Evolutionary conservation across 2,329 filamentous ascomycete species (phyloP), one percentile per base, ranked within the genome.

Genomic region (Aureobasidium vineae): DNA sequence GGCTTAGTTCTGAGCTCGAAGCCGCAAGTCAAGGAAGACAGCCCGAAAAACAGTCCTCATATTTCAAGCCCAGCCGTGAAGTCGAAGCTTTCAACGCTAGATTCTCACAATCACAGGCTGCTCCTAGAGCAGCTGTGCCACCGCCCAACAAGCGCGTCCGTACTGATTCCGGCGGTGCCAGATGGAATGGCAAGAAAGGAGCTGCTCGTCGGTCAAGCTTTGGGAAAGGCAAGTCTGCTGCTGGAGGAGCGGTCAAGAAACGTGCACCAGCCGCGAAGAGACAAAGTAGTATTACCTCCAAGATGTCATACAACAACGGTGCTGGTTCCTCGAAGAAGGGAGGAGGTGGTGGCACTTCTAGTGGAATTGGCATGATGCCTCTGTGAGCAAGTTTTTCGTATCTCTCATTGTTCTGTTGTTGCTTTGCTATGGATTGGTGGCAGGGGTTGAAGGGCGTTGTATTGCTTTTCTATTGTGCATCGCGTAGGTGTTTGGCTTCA

Each of bases 1-100:
- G 81, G 68, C 78, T 77, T 63, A 74, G 80, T 63, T 78, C 76
- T 56, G 79, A 78, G 66, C 73, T 77, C 50, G 77, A 80, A 40
- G 79, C 81, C 7, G 75, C 75, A 45, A 72, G 69, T 43, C 47
- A 71, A 47, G 69, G 73, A 61, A 57, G 61, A 56, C 33, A 36
- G 3, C 33, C 33, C 33, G 33, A 36, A 36, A 36, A 36, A 36
- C 33, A 36, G 10, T 56, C 66, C 4, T 38, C 49, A 10, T 74
- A 72, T 53, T 76, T 75, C 47, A 38, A 68, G 5, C 52, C 67
- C 8, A 69, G 70, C 13, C 28, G 68, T 21, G 70, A 73, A 1
- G 73, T 73, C 26, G 64, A 68, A 13, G 72, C 69, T 5, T 74
- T 75, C 69, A 75, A 74, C 49, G 70, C 70, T 49, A 63, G 67